phyloP scores from a whole-genome alignment of 148 eudicot species.

The Nepenthes mirabilis region DNA sequence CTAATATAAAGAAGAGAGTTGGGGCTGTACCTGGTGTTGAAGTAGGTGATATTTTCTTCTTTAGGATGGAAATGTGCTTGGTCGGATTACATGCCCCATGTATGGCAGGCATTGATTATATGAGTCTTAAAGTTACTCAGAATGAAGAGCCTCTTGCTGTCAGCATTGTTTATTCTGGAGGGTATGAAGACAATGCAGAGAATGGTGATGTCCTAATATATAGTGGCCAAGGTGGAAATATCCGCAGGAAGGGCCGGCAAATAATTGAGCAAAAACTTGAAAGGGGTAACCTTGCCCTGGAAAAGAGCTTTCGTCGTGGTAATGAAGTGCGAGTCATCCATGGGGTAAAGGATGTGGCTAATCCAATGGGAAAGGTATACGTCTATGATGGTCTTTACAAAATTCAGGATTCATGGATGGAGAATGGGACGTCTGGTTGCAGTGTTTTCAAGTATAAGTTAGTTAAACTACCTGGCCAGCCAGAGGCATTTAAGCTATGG shows the following conservation, averaged over 20 bases:
- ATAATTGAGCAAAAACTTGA: constrained; percentile 15
- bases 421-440: constrained; percentile 16
- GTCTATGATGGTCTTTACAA: constrained; percentile 21
- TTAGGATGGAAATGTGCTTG: constrained; percentile 12
- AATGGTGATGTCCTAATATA: constrained; percentile 13
- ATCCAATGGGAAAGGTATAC: constrained; percentile 9
- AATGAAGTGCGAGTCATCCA: constrained; percentile 17
- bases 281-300: constrained; percentile 19
- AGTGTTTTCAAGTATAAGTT: constrained; percentile 15
- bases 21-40: constrained; percentile 17
- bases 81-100: constrained; percentile 16
- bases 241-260: constrained; percentile 5
- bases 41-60: constrained; percentile 15
- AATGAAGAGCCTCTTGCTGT: constrained; percentile 12
- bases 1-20: constrained; percentile 11
- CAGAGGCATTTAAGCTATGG: constrained; percentile 15
- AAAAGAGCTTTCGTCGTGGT: constrained; percentile 9
- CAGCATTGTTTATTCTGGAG: constrained; percentile 17
- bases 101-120: constrained; percentile 15
- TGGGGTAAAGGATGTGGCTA: constrained; percentile 10
- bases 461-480: constrained; percentile 19
- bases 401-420: constrained; percentile 21
- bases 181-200: constrained; percentile 14
- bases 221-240: constrained; percentile 19
- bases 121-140: not conserved